Percentiles rank a stretch among this genome's conserved stretches.
These are phyloP conservation scores for Aspergillus pseudoterreus DNA, from an alignment of 2,329 filamentous ascomycete species.

Conservation along the genomic window DNA sequence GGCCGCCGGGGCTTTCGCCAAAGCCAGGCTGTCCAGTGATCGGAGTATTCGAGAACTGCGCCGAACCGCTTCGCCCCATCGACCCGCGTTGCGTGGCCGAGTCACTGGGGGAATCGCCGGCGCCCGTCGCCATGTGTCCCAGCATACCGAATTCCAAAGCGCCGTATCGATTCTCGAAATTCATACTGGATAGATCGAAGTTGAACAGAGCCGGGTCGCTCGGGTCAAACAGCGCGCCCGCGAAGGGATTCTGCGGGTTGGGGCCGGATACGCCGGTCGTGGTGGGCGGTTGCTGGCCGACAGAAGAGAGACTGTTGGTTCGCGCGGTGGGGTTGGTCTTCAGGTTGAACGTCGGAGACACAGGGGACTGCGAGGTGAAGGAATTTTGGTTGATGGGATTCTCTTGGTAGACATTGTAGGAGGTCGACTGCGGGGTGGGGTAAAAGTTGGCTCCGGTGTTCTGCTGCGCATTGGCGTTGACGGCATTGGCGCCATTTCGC, in stretches of 20 bases:
- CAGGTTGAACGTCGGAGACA: slow-evolving; percentile 67
- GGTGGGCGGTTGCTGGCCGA: slow-evolving; percentile 48
- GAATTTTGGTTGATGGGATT: slow-evolving; percentile 49
- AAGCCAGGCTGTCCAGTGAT: slow-evolving; percentile 34
- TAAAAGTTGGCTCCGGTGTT: slow-evolving; percentile 30
- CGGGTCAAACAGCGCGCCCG: slow-evolving; percentile 71
- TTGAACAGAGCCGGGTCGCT: slow-evolving; percentile 92
- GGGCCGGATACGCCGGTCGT: slow-evolving; percentile 48
- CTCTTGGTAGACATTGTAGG: slow-evolving; percentile 49
- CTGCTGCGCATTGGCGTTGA: slow-evolving; percentile 22
- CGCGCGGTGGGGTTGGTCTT: slow-evolving; percentile 38
- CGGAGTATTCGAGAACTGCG: slow-evolving; percentile 37
- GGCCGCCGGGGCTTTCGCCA: slow-evolving; percentile 43
- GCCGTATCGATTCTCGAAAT: slow-evolving; percentile 94
- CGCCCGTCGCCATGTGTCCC: slow-evolving; percentile 90
- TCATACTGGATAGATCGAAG: slow-evolving; percentile 88
- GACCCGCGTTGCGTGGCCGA: slow-evolving; percentile 45
- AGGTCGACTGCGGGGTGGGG: slow-evolving; percentile 32
- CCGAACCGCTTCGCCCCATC: slow-evolving; percentile 41
- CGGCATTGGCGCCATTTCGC: slow-evolving; percentile 27
- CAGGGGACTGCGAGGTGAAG: slow-evolving; percentile 62
- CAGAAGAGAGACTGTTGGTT: slow-evolving; percentile 31
- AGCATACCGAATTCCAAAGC: slow-evolving; percentile 95
- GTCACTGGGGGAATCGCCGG: slow-evolving; percentile 74
- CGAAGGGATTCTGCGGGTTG: slow-evolving; percentile 44